Evolutionary conservation across 2,329 filamentous ascomycete species (phyloP), one percentile per base, ranked within the genome.

Genomic region (Monosporascus cannonballus): DNA sequence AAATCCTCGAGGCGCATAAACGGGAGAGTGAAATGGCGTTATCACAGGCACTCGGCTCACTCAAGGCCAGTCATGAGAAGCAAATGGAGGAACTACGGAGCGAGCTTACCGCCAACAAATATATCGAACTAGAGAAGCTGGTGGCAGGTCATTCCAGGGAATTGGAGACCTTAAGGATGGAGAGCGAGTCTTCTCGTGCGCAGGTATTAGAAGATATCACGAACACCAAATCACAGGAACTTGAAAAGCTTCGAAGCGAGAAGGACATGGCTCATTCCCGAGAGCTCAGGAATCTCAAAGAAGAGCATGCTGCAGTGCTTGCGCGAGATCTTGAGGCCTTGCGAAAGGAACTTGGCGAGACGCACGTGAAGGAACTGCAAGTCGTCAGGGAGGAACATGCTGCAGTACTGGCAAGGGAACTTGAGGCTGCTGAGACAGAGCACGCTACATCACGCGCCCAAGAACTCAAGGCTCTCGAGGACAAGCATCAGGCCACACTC

Each of bases 1-100:
- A 67, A 49, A 63, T 68, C 37, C 49, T 68, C 20, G 65, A 66
- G 38, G 61, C 64, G 34, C 66, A 69, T 48, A 66, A 64, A 39
- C 64, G 65, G 20, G 65, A 67, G 27, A 61, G 55, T 22, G 62
- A 64, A 36, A 57, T 57, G 25, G 55, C 61, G 6, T 59, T 61
- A 37, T 50, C 50, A 9, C 61, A 65, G 41, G 63, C 61, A 14
- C 46, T 66, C 9, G 64, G 64, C 24, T 61, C 65, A 17, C 53
- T 67, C 1, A 65, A 61, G 44, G 61, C 60, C n/a, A 54, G 61
- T 0, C 61, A 67, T 38, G 62, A 66, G 49, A 60, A 62, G 15
- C 57, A 62, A 36, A 51, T 66, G 11, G 64, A 64, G 15, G 52
- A 52, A 2, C 46, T 67, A 22, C 64, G 56, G 51, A 64, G 54